These are phyloP conservation scores for Phytophthora aleatoria DNA, from an alignment of 352 stramenopile species.

Conservation along the genomic window DNA sequence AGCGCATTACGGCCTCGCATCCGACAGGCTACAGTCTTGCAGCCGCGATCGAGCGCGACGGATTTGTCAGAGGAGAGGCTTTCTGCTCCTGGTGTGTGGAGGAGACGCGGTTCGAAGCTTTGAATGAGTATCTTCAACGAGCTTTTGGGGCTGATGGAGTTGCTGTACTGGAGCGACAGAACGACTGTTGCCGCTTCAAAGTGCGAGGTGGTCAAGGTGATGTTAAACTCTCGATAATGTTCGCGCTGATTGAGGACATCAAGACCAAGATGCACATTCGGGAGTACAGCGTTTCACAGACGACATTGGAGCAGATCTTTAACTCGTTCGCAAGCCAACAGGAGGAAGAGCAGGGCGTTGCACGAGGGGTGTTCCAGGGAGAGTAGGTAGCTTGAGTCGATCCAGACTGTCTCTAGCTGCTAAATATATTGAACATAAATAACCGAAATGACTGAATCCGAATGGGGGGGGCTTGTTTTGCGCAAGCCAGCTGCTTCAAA, in stretches of 20 bases:
- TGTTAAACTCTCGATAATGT: slow-evolving; percentile 33
- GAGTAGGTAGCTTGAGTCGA: background rate
- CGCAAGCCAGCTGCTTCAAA: too few relatives aligned
- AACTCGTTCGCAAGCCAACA: background rate
- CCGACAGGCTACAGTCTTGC: slow-evolving; percentile 65
- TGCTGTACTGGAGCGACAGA: slow-evolving; percentile 54
- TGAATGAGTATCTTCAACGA: slow-evolving; percentile 32
- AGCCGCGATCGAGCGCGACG: slow-evolving; percentile 46
- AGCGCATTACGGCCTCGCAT: slow-evolving; percentile 44
- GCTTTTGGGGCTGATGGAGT: slow-evolving; percentile 29
- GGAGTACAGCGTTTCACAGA: slow-evolving; percentile 90
- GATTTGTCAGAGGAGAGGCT: slow-evolving; percentile 33
- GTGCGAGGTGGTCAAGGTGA: slow-evolving; percentile 41
- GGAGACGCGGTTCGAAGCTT: slow-evolving; percentile 47
- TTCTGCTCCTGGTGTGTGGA: slow-evolving; percentile 67
- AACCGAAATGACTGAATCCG: too few relatives aligned
- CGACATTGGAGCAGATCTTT: slow-evolving; percentile 72
- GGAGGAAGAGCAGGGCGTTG: background rate
- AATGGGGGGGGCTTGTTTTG: too few relatives aligned
- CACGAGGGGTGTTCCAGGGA: background rate
- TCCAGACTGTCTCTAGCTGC: too few relatives aligned
- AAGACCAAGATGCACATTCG: slow-evolving; percentile 60
- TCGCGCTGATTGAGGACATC: slow-evolving; percentile 62
- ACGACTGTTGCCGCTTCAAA: slow-evolving; percentile 55
- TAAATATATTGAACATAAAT: too few relatives aligned